Evolutionary conservation across 2,329 filamentous ascomycete species (phyloP), one percentile per base, ranked within the genome.

Genomic region (Cladophialophora immunda): DNA sequence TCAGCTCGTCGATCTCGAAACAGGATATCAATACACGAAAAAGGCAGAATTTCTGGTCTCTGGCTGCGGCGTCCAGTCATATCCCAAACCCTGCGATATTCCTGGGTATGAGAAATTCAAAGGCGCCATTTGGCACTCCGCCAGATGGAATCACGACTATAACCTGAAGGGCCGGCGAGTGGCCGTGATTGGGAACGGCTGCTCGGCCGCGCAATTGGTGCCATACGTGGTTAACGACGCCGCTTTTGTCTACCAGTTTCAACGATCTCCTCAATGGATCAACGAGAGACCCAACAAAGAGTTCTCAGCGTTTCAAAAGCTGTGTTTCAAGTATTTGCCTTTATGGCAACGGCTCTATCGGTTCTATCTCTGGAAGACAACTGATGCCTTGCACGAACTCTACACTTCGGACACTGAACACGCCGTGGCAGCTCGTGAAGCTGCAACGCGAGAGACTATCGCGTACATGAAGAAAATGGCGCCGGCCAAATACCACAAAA

Each of bases 401-500:
- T 70, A 25, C 30, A 47, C 30, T 4, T 45, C 41, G 8, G 50
- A 60, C 32, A 64, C 59, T 4, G 25, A 59, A 50, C 38, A 47
- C 7, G 57, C 57, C 8, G n/a, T 19, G 34, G 36, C 36, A n/a
- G 36, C 36, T 1, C 36, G 36, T 38, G 36, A 38, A 38, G 36
- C 36, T 38, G 36, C 36, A n/a, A 38, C 36, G 36, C 36, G 36
- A n/a, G 36, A 38, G 36, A 38, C 36, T 17, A 17, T 38, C 36
- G 62, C 72, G 9, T 77, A 83, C 47, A 83, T 88, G 80, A 82
- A 80, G 63, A 71, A 74, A 2, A 78, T 75, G 0, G 84, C 84
- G 0, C 88, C 88, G 0, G 77, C 82, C 58, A 85, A 87, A 74
- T 90, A 89, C 64, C 85, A 87, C 66, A 83, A 87, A 22, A 80